Conservation (phyloP, 257 asterid genomes). For the Solanum boliviense region DNA sequence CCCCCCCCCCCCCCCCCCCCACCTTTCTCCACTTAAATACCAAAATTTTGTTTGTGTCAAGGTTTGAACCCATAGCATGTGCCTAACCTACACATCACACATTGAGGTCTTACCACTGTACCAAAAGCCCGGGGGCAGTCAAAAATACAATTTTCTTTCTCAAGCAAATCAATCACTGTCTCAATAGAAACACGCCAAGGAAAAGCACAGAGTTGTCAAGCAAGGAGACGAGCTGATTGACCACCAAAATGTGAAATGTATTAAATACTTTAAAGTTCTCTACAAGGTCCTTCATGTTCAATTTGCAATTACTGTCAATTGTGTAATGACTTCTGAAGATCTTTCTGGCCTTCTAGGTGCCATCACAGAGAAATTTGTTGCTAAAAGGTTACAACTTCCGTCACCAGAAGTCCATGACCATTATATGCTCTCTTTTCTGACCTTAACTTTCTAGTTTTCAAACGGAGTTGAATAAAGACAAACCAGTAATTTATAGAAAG, state of each 20-base stretch:
- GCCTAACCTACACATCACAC: background rate
- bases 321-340: background rate
- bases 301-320: background rate
- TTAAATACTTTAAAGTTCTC: background rate
- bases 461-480: background rate
- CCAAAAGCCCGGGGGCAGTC: background rate
- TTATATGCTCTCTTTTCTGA: background rate
- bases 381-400: background rate
- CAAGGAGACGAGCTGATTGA: background rate
- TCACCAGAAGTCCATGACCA: background rate
- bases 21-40: background rate
- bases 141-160: background rate
- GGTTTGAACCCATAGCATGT: background rate
- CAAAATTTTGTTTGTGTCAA: background rate
- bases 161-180: background rate
- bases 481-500: background rate
- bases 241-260: background rate
- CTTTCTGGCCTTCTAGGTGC: background rate
- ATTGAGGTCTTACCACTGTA: background rate
- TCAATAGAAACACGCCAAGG: background rate
- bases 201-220: background rate
- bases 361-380: background rate
- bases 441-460: background rate
- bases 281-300: background rate
- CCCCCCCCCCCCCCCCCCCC: background rate